Percentiles rank a stretch among this genome's conserved stretches.
Conservation (phyloP, 305 asterid species). For the Fraxinus latifolia region DNA sequence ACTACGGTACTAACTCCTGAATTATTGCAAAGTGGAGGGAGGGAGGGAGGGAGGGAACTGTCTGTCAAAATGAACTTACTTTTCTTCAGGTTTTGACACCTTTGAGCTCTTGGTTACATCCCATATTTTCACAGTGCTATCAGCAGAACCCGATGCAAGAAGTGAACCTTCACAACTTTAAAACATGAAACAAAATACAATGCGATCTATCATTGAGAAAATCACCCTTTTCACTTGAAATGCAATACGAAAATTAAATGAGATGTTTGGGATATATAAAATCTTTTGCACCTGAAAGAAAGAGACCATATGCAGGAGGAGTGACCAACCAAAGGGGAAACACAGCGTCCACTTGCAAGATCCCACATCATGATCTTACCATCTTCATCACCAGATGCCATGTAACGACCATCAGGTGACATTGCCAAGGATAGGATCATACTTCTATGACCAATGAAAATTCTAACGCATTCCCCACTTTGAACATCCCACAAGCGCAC, state of each 20-base stretch:
- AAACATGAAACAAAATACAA: slow-evolving; percentile 11
- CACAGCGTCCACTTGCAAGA: slow-evolving; percentile 85
- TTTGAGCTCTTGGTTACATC: slow-evolving; percentile 80
- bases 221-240: slow-evolving; percentile 3
- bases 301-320: slow-evolving; percentile 94
- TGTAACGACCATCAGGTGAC: slow-evolving; percentile 94
- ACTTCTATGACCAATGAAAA: slow-evolving; percentile 91
- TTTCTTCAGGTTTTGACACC: slow-evolving; percentile 64
- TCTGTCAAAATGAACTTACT: slow-evolving; percentile 37
- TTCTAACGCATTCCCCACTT: slow-evolving; percentile 89
- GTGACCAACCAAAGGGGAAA: slow-evolving; percentile 88
- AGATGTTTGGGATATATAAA: neutral
- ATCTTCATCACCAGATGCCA: slow-evolving; percentile 99
- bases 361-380: slow-evolving; percentile 99
- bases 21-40: neutral
- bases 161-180: slow-evolving; percentile 94
- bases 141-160: slow-evolving; percentile 98
- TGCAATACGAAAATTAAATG: neutral
- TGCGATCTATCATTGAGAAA: neutral
- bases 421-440: slow-evolving; percentile 78
- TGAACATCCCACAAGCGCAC: slow-evolving; percentile 97
- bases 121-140: slow-evolving; percentile 93
- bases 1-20: neutral
- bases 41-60: neutral
- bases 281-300: slow-evolving; percentile 64